Conservation (phyloP, 768 basidiomycete species). For the Tylopilus sp. region DNA sequence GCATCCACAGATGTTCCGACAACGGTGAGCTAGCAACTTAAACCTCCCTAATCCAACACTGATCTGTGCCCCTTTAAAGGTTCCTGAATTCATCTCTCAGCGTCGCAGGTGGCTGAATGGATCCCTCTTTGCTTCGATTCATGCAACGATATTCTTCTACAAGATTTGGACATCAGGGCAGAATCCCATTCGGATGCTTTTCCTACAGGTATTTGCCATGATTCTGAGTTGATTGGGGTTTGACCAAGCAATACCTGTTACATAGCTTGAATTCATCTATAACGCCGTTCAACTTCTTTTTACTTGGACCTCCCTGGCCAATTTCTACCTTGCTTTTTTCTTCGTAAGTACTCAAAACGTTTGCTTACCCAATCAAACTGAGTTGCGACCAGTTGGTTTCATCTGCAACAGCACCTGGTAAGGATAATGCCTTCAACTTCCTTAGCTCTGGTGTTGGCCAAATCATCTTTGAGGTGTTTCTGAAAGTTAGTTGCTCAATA, state of each 20-base stretch:
- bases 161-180: constrained; percentile 93
- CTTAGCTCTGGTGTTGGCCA: constrained; percentile 67
- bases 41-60: neutral
- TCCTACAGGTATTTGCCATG: constrained; percentile 46
- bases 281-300: constrained; percentile 87
- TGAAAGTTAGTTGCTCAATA: constrained; percentile 36
- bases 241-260: neutral
- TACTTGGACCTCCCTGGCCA: constrained; percentile 91
- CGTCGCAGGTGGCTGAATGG: constrained; percentile 88
- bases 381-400: constrained; percentile 60
- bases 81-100: constrained; percentile 94
- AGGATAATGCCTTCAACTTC: constrained; percentile 77
- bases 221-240: neutral
- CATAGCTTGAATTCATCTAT: constrained; percentile 86
- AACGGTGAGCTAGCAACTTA: constrained; percentile 41
- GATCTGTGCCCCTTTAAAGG: constrained; percentile 30
- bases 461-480: constrained; percentile 75
- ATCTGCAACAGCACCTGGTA: constrained; percentile 60
- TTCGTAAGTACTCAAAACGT: constrained; percentile 56
- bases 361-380: constrained; percentile 19
- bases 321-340: constrained; percentile 94
- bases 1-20: constrained; percentile 96
- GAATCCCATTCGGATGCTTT: constrained; percentile 76
- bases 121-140: constrained; percentile 89
- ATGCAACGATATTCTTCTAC: constrained; percentile 86